Base-by-base conservation (phyloP, 225 moss, liverwort and hornwort genomes). In the Bryum argenteum region DNA sequence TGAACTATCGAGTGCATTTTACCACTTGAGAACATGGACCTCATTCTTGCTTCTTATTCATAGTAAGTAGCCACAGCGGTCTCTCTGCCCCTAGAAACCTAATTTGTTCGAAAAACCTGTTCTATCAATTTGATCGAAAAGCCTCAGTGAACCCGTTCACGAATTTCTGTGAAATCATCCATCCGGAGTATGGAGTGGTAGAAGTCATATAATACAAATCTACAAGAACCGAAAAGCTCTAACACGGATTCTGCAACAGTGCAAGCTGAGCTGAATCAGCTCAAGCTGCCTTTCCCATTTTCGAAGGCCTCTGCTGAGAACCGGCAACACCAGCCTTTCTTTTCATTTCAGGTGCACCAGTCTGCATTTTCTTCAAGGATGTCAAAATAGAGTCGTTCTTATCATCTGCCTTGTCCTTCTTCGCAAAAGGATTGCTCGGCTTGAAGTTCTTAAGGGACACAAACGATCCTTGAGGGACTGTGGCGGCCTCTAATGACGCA, bases 381-480 rank as follows among this genome's bases (percentile, higher is more conserved):
- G 77, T 82, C 58, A 96, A 62, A 1, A 93, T 76, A 26, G 95
- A 93, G 22, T 85, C 87, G 10, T 79, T 85, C 56, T 74, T 77
- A 11, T 83, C 83, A 0, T 62, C 65, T 0, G n/a, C 24, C 3
- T 72, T 77, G 13, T 81, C 73, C 54, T 75, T 74, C 47, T 82
- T 93, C 18, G 89, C 93, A 9, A 94, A 94, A 10, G 93, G 93
- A 67, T 94, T 94, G 71, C 80, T 84, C 7, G 90, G 79, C 51
- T 81, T 83, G 16, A 72, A 73, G 69, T 66, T 87, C 47, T 39
- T 63, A 52, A 77, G 84, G 24, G 75, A 81, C 60, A 79, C 82
- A 67, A 72, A 82, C 28, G 63, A 70, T 18, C 67, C 80, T 78
- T 75, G 60, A 11, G 84, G 73, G 2, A 76, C 65, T 17, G 55